Percentiles rank a stretch among this genome's conserved stretches.
These are phyloP conservation scores for Crucibulum laeve DNA, from an alignment of 768 basidiomycete genomes.

Conservation along the genomic window DNA sequence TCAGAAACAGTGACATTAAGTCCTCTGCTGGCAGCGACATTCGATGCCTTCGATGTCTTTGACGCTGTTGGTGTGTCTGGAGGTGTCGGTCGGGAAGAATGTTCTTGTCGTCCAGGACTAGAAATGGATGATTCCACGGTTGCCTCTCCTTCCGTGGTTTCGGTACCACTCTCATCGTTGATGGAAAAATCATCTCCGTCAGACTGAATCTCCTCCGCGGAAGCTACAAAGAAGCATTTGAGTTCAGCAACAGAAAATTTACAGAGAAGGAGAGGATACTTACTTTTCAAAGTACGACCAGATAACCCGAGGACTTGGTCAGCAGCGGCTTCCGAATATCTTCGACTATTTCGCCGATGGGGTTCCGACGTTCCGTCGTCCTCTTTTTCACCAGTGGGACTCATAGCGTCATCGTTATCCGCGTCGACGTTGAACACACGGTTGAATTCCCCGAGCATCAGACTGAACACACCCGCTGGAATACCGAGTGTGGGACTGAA, in stretches of 20 bases:
- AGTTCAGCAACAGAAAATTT: conserved; percentile 13
- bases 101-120: conserved; percentile 17
- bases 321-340: conserved; percentile 79
- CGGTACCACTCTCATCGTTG: conserved; percentile 73
- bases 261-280: conserved; percentile 22
- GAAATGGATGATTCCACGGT: conserved; percentile 41
- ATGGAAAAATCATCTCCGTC: conserved; percentile 67
- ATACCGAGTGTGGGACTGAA: conserved; percentile 97
- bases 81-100: conserved; percentile 26
- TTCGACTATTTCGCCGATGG: conserved; percentile 74
- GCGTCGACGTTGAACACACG: conserved; percentile 84
- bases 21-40: conserved; percentile 64
- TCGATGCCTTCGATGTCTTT: conserved; percentile 49
- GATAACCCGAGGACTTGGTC: conserved; percentile 77
- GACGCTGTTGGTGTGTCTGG: conserved; percentile 37
- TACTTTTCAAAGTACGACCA: conserved; percentile 66
- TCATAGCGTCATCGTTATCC: conserved; percentile 28
- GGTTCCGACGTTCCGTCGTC: conserved; percentile 29
- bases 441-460: conserved; percentile 93
- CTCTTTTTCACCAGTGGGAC: conserved; percentile 18
- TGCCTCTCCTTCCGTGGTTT: conserved; percentile 58
- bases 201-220: conserved; percentile 60
- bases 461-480: conserved; percentile 94
- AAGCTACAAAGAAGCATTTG: conserved; percentile 20
- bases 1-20: conserved; percentile 59